A percentile compares a stretch with the other conserved stretches of the same genome.
Conservation (phyloP, 2,329 filamentous ascomycete species). For the Chaetomiaceae sp. region DNA sequence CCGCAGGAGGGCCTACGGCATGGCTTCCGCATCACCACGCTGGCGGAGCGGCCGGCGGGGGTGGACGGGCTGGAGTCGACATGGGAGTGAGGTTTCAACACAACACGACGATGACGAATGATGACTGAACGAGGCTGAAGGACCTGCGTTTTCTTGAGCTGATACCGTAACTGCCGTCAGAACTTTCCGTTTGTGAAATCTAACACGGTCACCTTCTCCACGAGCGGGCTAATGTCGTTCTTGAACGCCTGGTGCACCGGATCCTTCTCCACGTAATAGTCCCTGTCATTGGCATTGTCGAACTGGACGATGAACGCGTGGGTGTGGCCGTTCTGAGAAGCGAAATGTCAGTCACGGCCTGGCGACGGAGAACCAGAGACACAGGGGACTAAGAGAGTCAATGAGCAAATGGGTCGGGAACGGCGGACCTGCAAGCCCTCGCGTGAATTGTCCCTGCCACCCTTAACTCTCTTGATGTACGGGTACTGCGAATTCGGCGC, state of each 20-base stretch:
- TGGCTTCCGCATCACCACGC: too few relatives aligned
- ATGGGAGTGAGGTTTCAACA: too few relatives aligned
- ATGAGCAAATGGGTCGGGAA: too few relatives aligned
- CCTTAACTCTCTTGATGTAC: constrained; percentile 54
- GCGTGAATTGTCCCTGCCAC: constrained; percentile 55
- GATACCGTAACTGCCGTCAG: too few relatives aligned
- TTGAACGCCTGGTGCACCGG: constrained; percentile 35
- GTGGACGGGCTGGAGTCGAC: too few relatives aligned
- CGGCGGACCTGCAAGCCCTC: constrained; percentile 54
- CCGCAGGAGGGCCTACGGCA: too few relatives aligned
- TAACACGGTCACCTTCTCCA: constrained; percentile 36
- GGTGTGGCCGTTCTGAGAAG: constrained; percentile 33
- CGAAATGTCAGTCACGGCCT: background rate
- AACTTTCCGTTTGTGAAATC: constrained; percentile 28
- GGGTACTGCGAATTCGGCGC: constrained; percentile 51
- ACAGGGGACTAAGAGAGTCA: too few relatives aligned
- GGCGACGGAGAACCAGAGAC: constrained; percentile 5
- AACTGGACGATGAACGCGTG: constrained; percentile 40
- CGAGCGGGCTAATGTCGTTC: constrained; percentile 25
- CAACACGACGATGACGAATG: too few relatives aligned
- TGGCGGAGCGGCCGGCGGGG: too few relatives aligned
- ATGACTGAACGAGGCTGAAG: too few relatives aligned
- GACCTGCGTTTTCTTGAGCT: too few relatives aligned
- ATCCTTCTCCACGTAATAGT: constrained; percentile 38
- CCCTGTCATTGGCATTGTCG: constrained; percentile 33